phyloP scores from a whole-genome alignment of 345 rosid species.

The Pugionium dolabratum region DNA sequence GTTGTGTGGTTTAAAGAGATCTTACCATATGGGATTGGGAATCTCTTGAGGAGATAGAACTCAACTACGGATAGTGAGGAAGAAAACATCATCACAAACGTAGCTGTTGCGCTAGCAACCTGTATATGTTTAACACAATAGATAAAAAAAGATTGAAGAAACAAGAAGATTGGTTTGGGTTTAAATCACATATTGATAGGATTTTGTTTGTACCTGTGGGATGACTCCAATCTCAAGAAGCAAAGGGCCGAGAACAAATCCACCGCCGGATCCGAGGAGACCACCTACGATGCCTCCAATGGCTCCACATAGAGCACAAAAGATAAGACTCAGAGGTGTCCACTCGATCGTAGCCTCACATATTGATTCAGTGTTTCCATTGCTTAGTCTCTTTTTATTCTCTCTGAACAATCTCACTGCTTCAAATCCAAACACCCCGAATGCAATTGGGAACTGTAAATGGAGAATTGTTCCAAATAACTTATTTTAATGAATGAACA shows the following conservation, averaged over 20 bases:
- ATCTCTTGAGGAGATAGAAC: constrained; percentile 87
- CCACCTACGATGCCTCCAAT: constrained; percentile 93
- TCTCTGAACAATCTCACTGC: constrained; percentile 64
- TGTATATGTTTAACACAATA: constrained; percentile 22
- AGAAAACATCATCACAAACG: constrained; percentile 97
- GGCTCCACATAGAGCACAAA: constrained; percentile 83
- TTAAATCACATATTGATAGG: neutral
- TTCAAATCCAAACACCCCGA: constrained; percentile 64
- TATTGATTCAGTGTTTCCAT: constrained; percentile 63
- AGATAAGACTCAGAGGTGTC: constrained; percentile 68
- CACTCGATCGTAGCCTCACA: constrained; percentile 94
- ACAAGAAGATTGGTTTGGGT: neutral
- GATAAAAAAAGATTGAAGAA: too few relatives aligned
- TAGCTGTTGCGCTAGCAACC: constrained; percentile 98
- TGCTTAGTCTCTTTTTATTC: constrained; percentile 54
- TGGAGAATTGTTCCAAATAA: neutral
- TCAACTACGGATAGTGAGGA: constrained; percentile 95
- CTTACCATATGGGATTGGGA: constrained; percentile 89
- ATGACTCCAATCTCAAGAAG: constrained; percentile 96
- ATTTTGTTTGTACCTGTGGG: constrained; percentile 63
- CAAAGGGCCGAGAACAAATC: constrained; percentile 91
- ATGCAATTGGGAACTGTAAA: constrained; percentile 68
- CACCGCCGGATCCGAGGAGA: constrained; percentile 94
- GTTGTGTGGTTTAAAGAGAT: constrained; percentile 16
- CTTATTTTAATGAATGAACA: too few relatives aligned